Conservation (phyloP, 2,329 filamentous ascomycete genomes). For the Paecilomyces formosus region DNA sequence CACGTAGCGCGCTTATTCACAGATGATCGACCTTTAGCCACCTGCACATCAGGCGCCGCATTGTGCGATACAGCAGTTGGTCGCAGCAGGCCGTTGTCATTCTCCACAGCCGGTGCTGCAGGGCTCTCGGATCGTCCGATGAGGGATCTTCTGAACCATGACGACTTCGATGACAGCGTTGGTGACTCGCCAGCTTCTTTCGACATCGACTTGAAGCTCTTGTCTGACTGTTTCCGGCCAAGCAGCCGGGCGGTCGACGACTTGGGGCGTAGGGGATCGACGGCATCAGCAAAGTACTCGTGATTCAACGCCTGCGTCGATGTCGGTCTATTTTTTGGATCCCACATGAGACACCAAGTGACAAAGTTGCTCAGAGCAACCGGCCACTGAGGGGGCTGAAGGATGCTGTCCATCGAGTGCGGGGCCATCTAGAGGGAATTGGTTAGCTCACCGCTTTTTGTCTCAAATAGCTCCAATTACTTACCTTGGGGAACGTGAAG, state of each 20-base stretch:
- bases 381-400: conserved; percentile 88
- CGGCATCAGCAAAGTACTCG: conserved; percentile 87
- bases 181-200: conserved; percentile 57
- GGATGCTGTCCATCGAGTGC: conserved; percentile 88
- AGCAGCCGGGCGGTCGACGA: conserved; percentile 78
- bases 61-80: conserved; percentile 37
- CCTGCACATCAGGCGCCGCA: conserved; percentile 34
- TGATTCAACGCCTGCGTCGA: conserved; percentile 91
- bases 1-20: conserved; percentile 83
- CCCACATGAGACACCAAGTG: conserved; percentile 99
- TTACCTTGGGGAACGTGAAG: conserved; percentile 86
- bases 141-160: conserved; percentile 94
- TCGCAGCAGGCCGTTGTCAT: conserved; percentile 25
- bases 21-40: conserved; percentile 48
- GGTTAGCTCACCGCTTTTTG: conserved; percentile 6
- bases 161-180: conserved; percentile 69
- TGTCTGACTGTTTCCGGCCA: conserved; percentile 82
- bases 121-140: conserved; percentile 69
- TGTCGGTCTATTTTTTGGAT: conserved; percentile 83
- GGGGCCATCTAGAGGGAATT: conserved; percentile 71
- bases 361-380: conserved; percentile 82
- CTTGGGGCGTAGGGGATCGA: conserved; percentile 87
- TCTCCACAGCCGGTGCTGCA: conserved; percentile 51
- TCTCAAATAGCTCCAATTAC: conserved; percentile 4
- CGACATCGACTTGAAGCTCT: conserved; percentile 54